Evolutionary conservation across 495 filamentous ascomycete genomes (phyloP).

Genomic region (Aspergillus heteromorphus): DNA sequence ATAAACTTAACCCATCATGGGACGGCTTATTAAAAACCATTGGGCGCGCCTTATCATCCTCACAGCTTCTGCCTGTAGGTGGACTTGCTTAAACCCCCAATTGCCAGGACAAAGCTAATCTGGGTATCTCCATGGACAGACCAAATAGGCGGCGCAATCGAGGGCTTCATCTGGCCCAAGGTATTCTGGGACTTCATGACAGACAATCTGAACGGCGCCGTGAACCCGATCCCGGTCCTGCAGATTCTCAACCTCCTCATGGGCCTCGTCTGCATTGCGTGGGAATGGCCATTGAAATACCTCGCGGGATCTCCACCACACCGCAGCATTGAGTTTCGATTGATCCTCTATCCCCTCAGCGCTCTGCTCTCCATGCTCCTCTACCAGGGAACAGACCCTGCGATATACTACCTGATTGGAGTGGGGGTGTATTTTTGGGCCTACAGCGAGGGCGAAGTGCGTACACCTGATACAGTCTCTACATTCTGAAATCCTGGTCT

Average conservation of each 20-base stretch:
- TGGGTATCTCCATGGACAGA: constrained; percentile 41
- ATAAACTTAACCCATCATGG: constrained; percentile 61
- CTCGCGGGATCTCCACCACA: constrained; percentile 66
- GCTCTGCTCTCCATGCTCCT: constrained; percentile 70
- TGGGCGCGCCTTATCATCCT: constrained; percentile 91
- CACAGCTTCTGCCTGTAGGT: constrained; percentile 77
- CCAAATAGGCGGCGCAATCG: constrained; percentile 77
- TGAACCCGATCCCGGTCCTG: constrained; percentile 81
- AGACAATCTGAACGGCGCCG: constrained; percentile 79
- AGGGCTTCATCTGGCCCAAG: constrained; percentile 98
- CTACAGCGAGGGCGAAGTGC: constrained; percentile 92
- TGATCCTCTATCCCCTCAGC: constrained; percentile 77
- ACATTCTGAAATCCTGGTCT: neutral
- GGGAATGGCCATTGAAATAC: constrained; percentile 81
- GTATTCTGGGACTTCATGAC: constrained; percentile 97
- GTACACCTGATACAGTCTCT: constrained; percentile 22
- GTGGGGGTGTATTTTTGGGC: constrained; percentile 93
- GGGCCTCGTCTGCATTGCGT: constrained; percentile 72
- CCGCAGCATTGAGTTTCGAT: constrained; percentile 77
- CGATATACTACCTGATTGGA: constrained; percentile 86
- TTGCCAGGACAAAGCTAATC: constrained; percentile 24
- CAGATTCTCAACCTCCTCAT: constrained; percentile 95
- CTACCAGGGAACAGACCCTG: constrained; percentile 90
- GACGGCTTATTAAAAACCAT: constrained; percentile 97
- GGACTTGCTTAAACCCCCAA: neutral